Conservation (phyloP, 768 basidiomycete species). For the Pleurotus tuber-regium region DNA sequence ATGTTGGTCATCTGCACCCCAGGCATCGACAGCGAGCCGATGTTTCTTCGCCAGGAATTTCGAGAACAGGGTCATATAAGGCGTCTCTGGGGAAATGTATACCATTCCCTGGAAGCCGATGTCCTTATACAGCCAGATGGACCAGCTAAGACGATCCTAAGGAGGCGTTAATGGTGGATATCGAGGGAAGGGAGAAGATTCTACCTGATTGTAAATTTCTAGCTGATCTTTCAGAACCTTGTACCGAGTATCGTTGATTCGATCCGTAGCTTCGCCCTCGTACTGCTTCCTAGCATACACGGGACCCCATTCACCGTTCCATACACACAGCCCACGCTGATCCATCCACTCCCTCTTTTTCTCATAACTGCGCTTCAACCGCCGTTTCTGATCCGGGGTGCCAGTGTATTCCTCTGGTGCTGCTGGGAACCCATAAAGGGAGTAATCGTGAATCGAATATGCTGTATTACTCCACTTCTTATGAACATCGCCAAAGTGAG, state of each 20-base stretch:
- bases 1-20: constrained; percentile 66
- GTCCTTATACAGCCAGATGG: constrained; percentile 87
- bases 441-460: constrained; percentile 80
- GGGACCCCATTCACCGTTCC: constrained; percentile 86
- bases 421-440: constrained; percentile 68
- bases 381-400: constrained; percentile 47
- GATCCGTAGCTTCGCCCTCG: constrained; percentile 56
- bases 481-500: constrained; percentile 63
- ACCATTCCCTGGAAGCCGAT: constrained; percentile 90
- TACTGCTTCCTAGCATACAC: constrained; percentile 69
- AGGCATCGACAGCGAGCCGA: constrained; percentile 71
- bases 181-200: constrained; percentile 10
- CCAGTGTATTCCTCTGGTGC: constrained; percentile 53
- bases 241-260: constrained; percentile 65
- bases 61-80: constrained; percentile 69
- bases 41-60: constrained; percentile 78
- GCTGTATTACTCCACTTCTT: constrained; percentile 67
- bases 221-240: constrained; percentile 73
- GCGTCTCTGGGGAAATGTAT: constrained; percentile 59
- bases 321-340: constrained; percentile 58
- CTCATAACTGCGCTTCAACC: constrained; percentile 58
- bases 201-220: constrained; percentile 61
- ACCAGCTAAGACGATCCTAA: constrained; percentile 70
- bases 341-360: constrained; percentile 82
- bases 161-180: neutral